Evolutionary conservation across 2,329 filamentous ascomycete genomes (phyloP).

Genomic region (Diaporthe batatas): DNA sequence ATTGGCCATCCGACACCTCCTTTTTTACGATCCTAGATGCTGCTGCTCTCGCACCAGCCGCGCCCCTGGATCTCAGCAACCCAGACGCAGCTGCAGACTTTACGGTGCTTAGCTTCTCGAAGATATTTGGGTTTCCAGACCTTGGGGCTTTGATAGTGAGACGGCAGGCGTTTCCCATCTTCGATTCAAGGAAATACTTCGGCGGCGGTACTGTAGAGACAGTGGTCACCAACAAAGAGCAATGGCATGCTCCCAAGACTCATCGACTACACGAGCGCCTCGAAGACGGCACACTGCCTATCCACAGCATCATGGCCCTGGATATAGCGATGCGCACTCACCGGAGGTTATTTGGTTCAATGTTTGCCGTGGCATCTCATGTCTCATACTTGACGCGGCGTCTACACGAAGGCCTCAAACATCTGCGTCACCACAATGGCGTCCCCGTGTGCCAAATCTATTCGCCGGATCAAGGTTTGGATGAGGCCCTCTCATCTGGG

Average conservation of each 20-base stretch:
- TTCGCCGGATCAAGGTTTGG: slow-evolving; percentile 49
- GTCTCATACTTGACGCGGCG: slow-evolving; percentile 73
- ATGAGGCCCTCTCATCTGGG: slow-evolving; percentile 64
- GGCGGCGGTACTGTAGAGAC: slow-evolving; percentile 95
- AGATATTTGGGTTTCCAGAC: slow-evolving; percentile 98
- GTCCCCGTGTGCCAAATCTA: slow-evolving; percentile 77
- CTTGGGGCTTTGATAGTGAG: slow-evolving; percentile 87
- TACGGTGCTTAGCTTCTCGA: slow-evolving; percentile 89
- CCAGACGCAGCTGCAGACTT: slow-evolving; percentile 80
- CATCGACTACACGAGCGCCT: slow-evolving; percentile 81
- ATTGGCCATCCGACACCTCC: not conserved
- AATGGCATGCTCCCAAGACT: slow-evolving; percentile 86
- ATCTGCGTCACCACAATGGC: slow-evolving; percentile 78
- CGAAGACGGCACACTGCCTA: slow-evolving; percentile 91
- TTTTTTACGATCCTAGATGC: slow-evolving; percentile 84
- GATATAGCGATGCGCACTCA: slow-evolving; percentile 81
- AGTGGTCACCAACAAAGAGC: slow-evolving; percentile 81
- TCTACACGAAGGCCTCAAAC: slow-evolving; percentile 69
- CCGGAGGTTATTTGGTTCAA: slow-evolving; percentile 75
- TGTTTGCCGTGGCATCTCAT: slow-evolving; percentile 78
- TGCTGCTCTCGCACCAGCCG: slow-evolving; percentile 83
- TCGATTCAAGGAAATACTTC: slow-evolving; percentile 83
- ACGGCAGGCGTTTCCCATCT: slow-evolving; percentile 74
- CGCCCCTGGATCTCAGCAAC: slow-evolving; percentile 78
- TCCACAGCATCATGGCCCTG: slow-evolving; percentile 90